Base-by-base conservation (phyloP, 2,329 filamentous ascomycete species). In the Aspergillus sp. region DNA sequence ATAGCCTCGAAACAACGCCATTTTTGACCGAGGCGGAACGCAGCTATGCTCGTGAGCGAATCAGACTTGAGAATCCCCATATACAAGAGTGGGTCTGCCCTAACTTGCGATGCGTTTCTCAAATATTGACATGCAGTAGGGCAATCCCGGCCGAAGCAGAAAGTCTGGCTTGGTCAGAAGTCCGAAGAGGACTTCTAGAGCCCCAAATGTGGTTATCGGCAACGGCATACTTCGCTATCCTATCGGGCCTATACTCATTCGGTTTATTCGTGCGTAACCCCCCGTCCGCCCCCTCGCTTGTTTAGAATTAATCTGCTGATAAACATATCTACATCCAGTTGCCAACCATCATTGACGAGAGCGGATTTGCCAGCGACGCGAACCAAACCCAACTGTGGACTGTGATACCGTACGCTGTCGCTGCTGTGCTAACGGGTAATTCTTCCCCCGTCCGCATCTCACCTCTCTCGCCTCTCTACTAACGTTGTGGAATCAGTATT, bases 121-220 rank as follows among this genome's bases (percentile, higher is more conserved):
- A 6, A 14, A 15, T 15, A 54, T 24, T 49, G 6, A 56, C 15
- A 19, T 37, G 35, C 48, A 41, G 57, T 27, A 68, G 70, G 2
- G 53, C 61, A 1, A 15, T 66, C 15, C 33, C 55, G 15, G 60
- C 57, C 33, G 68, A 73, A 40, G 56, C 63, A 21, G 84, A 87
- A 61, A 73, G 66, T 2, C 86, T 88, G 65, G 69, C 72, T 19
- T 88, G 86, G 86, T 80, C 81, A 3, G 86, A 89, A 71, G 85
- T 89, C 17, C 70, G 70, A 6, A 80, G 86, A n/a, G 86, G 86
- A 12, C 63, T 88, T 14, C 75, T 86, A 59, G 85, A 83, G 57
- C 60, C 82, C 21, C 84, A 86, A 60, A 80, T 86, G 40, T 89
- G 86, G 86, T 78, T 88, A 23, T 85, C 82, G 2, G 85, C 85